Conservation (phyloP, 257 asterid genomes). For the Solanum infundibuliforme region DNA sequence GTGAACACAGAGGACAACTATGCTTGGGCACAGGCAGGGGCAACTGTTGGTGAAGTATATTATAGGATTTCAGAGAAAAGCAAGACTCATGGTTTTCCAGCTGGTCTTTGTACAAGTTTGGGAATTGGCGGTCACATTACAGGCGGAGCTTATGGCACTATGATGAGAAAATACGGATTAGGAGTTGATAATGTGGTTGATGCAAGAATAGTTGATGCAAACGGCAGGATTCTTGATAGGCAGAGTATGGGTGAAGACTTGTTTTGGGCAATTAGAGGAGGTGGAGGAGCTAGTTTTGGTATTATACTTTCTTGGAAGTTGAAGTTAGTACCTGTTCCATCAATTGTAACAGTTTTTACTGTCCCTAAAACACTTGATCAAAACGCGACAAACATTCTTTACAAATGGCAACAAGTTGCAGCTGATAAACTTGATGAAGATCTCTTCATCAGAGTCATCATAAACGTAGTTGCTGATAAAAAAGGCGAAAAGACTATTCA, state of each 20-base stretch:
- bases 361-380: conserved; percentile 44
- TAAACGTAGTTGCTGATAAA: neutral
- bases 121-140: neutral
- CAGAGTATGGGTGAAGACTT: neutral
- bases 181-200: neutral
- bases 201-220: neutral
- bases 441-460: conserved; percentile 46
- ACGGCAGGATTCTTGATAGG: neutral
- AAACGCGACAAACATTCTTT: conserved; percentile 31
- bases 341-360: conserved; percentile 40
- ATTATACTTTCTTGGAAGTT: conserved; percentile 54
- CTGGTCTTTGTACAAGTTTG: neutral
- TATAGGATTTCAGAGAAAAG: neutral
- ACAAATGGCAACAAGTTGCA: conserved; percentile 55
- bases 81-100: neutral
- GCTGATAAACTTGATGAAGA: conserved; percentile 37
- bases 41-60: neutral
- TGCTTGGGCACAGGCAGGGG: neutral
- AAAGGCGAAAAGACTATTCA: neutral
- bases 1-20: neutral
- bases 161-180: neutral
- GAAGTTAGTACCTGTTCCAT: conserved; percentile 41
- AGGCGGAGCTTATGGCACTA: neutral
- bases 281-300: neutral
- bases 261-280: neutral